Evolutionary conservation across 2,329 filamentous ascomycete genomes (phyloP).

Genomic region (Monosporascus sp.): DNA sequence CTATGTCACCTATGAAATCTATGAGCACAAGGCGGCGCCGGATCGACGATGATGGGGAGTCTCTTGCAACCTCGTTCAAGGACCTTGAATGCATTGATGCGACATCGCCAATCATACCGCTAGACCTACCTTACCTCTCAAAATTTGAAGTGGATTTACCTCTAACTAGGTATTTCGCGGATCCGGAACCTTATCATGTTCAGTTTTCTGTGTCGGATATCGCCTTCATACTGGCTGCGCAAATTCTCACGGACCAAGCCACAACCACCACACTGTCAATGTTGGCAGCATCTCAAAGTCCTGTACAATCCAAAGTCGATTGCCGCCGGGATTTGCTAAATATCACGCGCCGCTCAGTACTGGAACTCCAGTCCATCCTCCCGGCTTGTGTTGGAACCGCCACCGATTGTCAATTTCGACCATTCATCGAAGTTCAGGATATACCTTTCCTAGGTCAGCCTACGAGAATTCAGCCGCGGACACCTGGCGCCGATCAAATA

Average conservation of each 20-base stretch:
- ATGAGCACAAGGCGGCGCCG: constrained; percentile 35
- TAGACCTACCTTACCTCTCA: constrained; percentile 45
- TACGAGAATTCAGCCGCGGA: constrained; percentile 46
- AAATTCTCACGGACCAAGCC: constrained; percentile 68
- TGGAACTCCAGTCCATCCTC: constrained; percentile 40
- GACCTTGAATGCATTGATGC: constrained; percentile 45
- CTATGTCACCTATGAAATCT: constrained; percentile 46
- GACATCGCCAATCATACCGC: constrained; percentile 40
- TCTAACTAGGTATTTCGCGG: constrained; percentile 52
- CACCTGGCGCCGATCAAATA: constrained; percentile 41
- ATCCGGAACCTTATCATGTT: constrained; percentile 49
- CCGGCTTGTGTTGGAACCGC: constrained; percentile 41
- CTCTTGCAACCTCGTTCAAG: constrained; percentile 46
- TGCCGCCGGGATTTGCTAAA: constrained; percentile 37
- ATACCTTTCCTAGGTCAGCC: constrained; percentile 49
- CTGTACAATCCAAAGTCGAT: constrained; percentile 26
- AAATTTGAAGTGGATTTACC: constrained; percentile 46
- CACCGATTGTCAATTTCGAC: constrained; percentile 38
- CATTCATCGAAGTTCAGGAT: constrained; percentile 54
- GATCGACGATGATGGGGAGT: constrained; percentile 49
- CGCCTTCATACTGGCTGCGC: constrained; percentile 62
- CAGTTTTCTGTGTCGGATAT: constrained; percentile 47
- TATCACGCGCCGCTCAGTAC: constrained; percentile 43
- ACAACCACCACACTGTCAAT: constrained; percentile 44
- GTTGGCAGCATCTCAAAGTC: constrained; percentile 17